Evolutionary conservation across 352 stramenopile species (phyloP).

Genomic region (Globisporangium middletonii): DNA sequence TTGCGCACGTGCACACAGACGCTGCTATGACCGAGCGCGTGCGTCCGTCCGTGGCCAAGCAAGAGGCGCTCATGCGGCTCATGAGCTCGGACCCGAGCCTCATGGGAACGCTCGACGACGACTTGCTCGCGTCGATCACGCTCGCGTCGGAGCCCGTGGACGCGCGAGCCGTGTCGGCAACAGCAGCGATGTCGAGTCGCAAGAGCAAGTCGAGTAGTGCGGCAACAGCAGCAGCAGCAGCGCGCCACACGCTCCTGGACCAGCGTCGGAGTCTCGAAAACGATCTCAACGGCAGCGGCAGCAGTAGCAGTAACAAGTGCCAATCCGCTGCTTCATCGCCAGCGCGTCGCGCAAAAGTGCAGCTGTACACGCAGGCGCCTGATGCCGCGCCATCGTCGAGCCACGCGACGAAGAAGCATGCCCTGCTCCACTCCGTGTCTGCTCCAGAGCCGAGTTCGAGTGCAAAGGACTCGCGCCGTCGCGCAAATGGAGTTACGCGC

Average conservation of each 20-base stretch:
- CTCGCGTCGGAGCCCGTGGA: conserved; percentile 8
- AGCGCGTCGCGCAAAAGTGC: conserved; percentile 2
- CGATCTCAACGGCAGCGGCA: neutral
- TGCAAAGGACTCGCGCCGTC: neutral
- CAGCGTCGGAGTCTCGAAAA: conserved; percentile 10
- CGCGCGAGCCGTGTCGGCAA: neutral
- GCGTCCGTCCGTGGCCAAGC: conserved; percentile 27
- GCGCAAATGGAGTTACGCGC: conserved; percentile 6
- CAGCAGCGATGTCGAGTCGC: neutral
- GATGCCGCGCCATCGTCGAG: conserved; percentile 5
- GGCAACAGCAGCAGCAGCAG: neutral
- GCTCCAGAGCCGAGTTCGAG: neutral
- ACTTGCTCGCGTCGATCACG: conserved; percentile 32
- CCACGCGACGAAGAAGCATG: conserved; percentile 4
- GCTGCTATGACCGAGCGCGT: conserved; percentile 4
- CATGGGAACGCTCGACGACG: conserved; percentile 29
- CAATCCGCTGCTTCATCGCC: neutral
- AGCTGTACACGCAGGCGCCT: conserved; percentile 14
- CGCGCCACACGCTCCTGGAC: conserved; percentile 13
- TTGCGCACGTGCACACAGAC: neutral
- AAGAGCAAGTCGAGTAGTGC: neutral
- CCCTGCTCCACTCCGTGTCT: conserved; percentile 1
- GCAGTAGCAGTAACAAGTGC: neutral
- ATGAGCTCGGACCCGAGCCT: conserved; percentile 39
- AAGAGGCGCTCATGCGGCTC: conserved; percentile 39